phyloP scores from a whole-genome alignment of 768 basidiomycete species.

The Tricholoma sp. region DNA sequence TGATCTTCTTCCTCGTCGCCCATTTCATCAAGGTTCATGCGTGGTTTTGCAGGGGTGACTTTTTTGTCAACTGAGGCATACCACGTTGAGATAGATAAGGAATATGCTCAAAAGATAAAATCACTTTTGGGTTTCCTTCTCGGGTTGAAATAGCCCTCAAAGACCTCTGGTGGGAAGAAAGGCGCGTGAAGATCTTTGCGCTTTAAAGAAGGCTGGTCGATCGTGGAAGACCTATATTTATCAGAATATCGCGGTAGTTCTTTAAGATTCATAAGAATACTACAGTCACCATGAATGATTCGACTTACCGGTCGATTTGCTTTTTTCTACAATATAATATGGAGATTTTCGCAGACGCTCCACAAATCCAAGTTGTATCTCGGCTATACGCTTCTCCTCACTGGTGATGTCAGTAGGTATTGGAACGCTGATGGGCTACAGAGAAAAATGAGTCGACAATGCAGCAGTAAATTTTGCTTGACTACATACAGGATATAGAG shows the following conservation, averaged over 20 bases:
- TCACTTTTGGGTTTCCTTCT: conserved; percentile 56
- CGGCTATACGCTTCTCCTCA: conserved; percentile 61
- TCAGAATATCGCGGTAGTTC: conserved; percentile 82
- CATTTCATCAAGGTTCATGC: conserved; percentile 63
- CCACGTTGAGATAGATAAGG: neutral
- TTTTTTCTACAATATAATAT: conserved; percentile 71
- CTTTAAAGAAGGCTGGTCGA: conserved; percentile 62
- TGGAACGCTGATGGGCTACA: conserved; percentile 65
- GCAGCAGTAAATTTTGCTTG: conserved; percentile 14
- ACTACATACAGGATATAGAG: conserved; percentile 73
- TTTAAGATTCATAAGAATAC: conserved; percentile 21
- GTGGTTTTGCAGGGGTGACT: conserved; percentile 25
- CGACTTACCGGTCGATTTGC: conserved; percentile 51
- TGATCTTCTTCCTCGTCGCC: conserved; percentile 60
- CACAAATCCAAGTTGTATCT: conserved; percentile 64
- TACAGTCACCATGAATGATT: conserved; percentile 8
- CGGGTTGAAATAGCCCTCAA: conserved; percentile 78
- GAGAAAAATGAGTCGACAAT: conserved; percentile 11
- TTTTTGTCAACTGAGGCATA: conserved; percentile 23
- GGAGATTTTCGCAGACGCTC: conserved; percentile 61
- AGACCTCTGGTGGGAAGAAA: conserved; percentile 75
- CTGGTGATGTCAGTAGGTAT: conserved; percentile 60
- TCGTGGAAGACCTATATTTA: conserved; percentile 64
- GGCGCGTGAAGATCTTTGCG: conserved; percentile 65
- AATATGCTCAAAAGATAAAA: neutral